Conservation (phyloP, 2,329 filamentous ascomycete genomes). For the Coniochaeta prunicola region DNA sequence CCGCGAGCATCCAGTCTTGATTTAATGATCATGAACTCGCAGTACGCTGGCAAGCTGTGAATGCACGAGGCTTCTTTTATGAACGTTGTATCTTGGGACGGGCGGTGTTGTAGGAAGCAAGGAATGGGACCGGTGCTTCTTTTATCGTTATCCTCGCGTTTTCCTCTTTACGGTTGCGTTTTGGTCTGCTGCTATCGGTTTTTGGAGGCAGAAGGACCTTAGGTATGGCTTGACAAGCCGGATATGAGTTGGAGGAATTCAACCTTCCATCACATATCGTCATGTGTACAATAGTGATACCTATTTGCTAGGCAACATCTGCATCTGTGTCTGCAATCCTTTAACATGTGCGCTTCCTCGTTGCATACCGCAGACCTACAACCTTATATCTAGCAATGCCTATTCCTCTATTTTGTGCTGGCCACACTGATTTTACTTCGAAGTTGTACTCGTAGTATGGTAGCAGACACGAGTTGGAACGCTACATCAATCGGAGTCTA, state of each 20-base stretch:
- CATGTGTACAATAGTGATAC: constrained; percentile 13
- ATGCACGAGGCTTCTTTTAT: constrained; percentile 9
- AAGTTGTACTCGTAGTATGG: no score
- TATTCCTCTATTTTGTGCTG: no score
- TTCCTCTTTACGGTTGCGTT: constrained; percentile 3
- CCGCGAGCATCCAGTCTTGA: constrained; percentile 15
- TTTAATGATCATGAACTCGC: constrained; percentile 10
- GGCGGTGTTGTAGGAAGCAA: constrained; percentile 20
- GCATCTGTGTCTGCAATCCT: neutral
- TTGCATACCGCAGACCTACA: neutral
- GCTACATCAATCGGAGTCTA: no score
- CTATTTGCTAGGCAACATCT: neutral
- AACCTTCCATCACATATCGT: neutral
- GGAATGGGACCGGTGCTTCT: constrained; percentile 19
- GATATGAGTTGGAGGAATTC: constrained; percentile 6
- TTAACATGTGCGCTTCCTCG: neutral
- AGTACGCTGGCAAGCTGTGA: constrained; percentile 7
- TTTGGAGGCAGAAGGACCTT: constrained; percentile 8
- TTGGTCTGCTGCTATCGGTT: constrained; percentile 6
- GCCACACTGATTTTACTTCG: no score
- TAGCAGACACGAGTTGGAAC: no score
- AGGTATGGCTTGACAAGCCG: constrained; percentile 12
- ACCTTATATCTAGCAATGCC: no score
- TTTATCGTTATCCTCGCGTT: constrained; percentile 17
- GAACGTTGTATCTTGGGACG: constrained; percentile 20